Base-by-base conservation (phyloP, 371 early-diverging fungal species). In the Mucor circinelloides region DNA sequence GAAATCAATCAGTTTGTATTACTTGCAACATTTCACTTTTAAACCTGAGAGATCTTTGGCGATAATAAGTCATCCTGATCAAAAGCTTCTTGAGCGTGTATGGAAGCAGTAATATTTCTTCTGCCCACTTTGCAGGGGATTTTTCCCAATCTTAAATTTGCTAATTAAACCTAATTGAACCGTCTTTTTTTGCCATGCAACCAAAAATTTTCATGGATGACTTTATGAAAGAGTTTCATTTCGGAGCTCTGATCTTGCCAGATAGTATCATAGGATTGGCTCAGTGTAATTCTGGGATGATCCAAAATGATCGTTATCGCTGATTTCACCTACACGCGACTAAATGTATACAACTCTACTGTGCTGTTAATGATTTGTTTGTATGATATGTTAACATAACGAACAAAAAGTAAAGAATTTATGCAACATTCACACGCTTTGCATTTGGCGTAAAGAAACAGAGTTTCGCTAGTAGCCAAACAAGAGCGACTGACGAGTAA, bases 261-360 rank as follows among this genome's bases (percentile, higher is more conserved):
- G 67, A 66, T 66, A 66, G 38, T 54, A 54, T 66, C 60, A 42
- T 36, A 40, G 60, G 67, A 66, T 66, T 66, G 67, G 67, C 67
- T 30, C 40, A 28, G 27, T 48, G 30, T 54, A 32, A 50, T 40
- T 60, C 44, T 66, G 40, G 55, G 54, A 60, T 65, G 48, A 58
- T 58, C 54, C 25, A 55, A 46, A 23, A 8, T 60, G 67, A 66
- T 60, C 55, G 60, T 60, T 60, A 60, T 66, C 67, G 32, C 60
- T 60, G 38, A 54, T 40, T 60, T 60, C 28, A 27, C 48, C 8
- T 31, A 58, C 21, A 64, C 65, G 65, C 65, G 65, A 64, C 34
- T 31, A 34, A 36, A 36, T 36, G 36, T 2, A 13, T 9, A 13
- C 36, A 13, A 13, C 36, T 17, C 4, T 60, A 23, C 27, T 31